Percentiles rank a stretch among this genome's conserved stretches.
phyloP scores from a whole-genome alignment of 768 basidiomycete species.

The Tricholoma furcatifolium region DNA sequence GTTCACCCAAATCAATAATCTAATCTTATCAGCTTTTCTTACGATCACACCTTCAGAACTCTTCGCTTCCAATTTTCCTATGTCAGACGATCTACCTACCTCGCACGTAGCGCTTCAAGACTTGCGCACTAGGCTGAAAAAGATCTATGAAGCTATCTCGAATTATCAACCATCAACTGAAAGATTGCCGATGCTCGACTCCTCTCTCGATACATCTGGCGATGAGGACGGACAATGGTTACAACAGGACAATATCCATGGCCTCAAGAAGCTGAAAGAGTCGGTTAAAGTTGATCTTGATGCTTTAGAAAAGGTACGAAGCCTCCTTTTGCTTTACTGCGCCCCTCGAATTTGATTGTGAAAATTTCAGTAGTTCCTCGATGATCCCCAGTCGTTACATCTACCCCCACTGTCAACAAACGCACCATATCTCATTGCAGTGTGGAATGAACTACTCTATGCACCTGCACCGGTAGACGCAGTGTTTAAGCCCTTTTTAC shows the following conservation, averaged over 20 bases:
- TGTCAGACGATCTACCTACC: background rate
- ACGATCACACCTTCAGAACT: background rate
- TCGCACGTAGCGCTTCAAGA: constrained; percentile 32
- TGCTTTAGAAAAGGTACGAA: constrained; percentile 41
- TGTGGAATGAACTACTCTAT: constrained; percentile 76
- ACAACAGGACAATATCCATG: constrained; percentile 42
- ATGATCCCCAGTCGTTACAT: constrained; percentile 40
- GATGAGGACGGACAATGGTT: constrained; percentile 41
- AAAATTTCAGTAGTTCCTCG: constrained; percentile 60
- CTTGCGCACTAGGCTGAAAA: constrained; percentile 25
- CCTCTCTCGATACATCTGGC: constrained; percentile 33
- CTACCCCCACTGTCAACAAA: constrained; percentile 66
- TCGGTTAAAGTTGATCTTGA: constrained; percentile 45
- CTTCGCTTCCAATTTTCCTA: no score
- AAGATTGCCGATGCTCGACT: constrained; percentile 45
- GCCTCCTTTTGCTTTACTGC: background rate
- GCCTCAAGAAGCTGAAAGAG: constrained; percentile 45
- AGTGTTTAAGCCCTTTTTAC: constrained; percentile 55
- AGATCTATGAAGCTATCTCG: constrained; percentile 35
- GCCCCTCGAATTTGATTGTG: constrained; percentile 10
- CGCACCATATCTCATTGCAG: constrained; percentile 75
- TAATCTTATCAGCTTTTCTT: no score
- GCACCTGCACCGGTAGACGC: constrained; percentile 57
- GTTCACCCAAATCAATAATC: no score
- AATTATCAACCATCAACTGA: constrained; percentile 36